phyloP scores from a whole-genome alignment of 2,329 filamentous ascomycete genomes.

The Fusarium armeniacum region DNA sequence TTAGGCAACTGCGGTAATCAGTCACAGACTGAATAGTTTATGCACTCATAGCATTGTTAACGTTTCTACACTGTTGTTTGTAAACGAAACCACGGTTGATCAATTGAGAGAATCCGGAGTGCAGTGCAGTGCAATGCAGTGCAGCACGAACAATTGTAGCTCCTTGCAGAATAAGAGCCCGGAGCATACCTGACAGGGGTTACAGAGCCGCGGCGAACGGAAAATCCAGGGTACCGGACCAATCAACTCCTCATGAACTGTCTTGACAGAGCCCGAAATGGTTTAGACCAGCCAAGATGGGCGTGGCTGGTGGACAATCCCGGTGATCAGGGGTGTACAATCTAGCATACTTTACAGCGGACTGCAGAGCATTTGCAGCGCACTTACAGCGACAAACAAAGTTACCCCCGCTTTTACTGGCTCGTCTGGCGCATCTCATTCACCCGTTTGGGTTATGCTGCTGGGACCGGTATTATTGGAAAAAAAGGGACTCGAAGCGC shows the following conservation, averaged over 20 bases:
- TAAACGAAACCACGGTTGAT: conserved; percentile 9
- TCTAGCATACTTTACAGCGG: conserved; percentile 30
- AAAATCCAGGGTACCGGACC: conserved; percentile 51
- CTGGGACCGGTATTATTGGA: conserved; percentile 44
- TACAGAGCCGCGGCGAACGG: conserved; percentile 45
- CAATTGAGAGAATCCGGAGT: conserved; percentile 41
- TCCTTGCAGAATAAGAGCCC: conserved; percentile 37
- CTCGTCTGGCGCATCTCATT: conserved; percentile 43
- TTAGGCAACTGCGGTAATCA: not conserved
- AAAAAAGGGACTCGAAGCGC: conserved; percentile 51
- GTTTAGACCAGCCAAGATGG: conserved; percentile 45
- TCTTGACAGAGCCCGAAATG: conserved; percentile 46
- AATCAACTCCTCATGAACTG: conserved; percentile 42
- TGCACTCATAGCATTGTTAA: not conserved
- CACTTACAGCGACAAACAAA: conserved; percentile 33
- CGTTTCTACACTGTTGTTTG: not conserved
- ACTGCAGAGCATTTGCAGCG: conserved; percentile 14
- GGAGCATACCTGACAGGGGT: conserved; percentile 37
- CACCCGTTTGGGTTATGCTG: conserved; percentile 39
- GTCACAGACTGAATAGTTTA: not conserved
- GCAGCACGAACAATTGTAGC: conserved; percentile 9
- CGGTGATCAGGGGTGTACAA: conserved; percentile 30
- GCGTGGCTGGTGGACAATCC: conserved; percentile 41
- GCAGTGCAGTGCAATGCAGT: conserved; percentile 12
- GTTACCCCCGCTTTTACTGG: conserved; percentile 33